Base-by-base conservation (phyloP, 345 rosid genomes). In the Sonneratia caseolaris region DNA sequence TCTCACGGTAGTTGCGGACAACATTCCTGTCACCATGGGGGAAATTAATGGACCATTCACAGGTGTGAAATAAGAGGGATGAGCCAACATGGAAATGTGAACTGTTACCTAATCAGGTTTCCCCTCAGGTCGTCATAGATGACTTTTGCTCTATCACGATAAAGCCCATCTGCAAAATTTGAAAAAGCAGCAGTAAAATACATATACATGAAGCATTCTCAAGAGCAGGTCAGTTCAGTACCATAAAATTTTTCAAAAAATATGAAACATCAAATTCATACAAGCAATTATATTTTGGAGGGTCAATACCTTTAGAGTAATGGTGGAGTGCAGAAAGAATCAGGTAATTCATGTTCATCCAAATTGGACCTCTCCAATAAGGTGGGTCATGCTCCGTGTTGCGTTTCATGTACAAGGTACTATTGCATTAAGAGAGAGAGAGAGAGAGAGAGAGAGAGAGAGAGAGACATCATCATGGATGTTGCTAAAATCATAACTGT, bases 341-440 rank as follows among this genome's bases (percentile, higher is more conserved):
- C 91, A 88, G 73, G 83, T 90, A 95, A 77, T 92, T 95, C 86
- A 95, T 78, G 85, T 92, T 95, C 89, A 90, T 86, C 97, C 97
- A 92, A 75, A 90, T 83, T 19, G 97, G 91, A 68, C 97, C 97
- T 81, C 97, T 88, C 99, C 99, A 95, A 70, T 95, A 95, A 7
- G 97, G 97, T 70, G 97, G 87, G 51, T 95, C 91, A 32, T 89
- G 92, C 80, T 95, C 89, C 11, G 92, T 86, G 79, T 92, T 95
- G 79, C 84, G 88, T 80, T 87, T 87, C 97, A 92, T 95, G 86
- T 92, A 90, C 79, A 92, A 36, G 68, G 97, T 85, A 79, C 97
- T 95, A 80, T 45, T 43, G 42, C 76, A 77, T 37, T 57, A 35
- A 77, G 61, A 27, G 32, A 27, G 32, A 27, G 32, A 27, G 32